Evolutionary conservation across 1,284 basidiomycete species (phyloP).

Genomic region (Cryptococcus sp.): DNA sequence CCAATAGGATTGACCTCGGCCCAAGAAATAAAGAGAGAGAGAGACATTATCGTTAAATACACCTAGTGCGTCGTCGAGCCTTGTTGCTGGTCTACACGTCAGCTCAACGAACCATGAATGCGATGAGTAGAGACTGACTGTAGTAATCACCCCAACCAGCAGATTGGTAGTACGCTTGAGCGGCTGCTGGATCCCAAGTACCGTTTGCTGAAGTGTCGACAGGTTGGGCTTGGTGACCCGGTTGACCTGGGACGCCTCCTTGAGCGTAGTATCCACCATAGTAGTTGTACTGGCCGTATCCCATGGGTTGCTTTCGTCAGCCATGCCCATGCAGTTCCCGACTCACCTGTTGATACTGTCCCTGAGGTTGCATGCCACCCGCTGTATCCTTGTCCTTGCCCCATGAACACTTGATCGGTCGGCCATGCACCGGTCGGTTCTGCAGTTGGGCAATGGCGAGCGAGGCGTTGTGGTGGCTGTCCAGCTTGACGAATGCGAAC

Average conservation of each 20-base stretch:
- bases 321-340: background rate
- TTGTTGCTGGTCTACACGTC: conserved; percentile 1
- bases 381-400: conserved; percentile 71
- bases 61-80: conserved; percentile 5
- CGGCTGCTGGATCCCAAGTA: conserved; percentile 35
- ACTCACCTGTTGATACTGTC: conserved; percentile 18
- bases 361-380: conserved; percentile 10
- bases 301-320: conserved; percentile 19
- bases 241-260: conserved; percentile 37
- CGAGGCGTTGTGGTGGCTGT: conserved; percentile 94
- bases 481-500: conserved; percentile 96
- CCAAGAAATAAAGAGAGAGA: too few relatives aligned
- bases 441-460: conserved; percentile 94
- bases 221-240: conserved; percentile 20
- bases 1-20: too few relatives aligned
- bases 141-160: conserved; percentile 42
- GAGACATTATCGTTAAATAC: background rate
- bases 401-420: conserved; percentile 97
- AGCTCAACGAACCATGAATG: background rate
- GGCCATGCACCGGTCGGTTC: conserved; percentile 89
- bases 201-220: conserved; percentile 8
- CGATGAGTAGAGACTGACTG: conserved; percentile 17
- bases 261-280: conserved; percentile 42
- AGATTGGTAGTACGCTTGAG: conserved; percentile 35
- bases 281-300: conserved; percentile 30